A percentile compares a stretch with the other conserved stretches of the same genome.
Evolutionary conservation across 2,329 filamentous ascomycete species (phyloP).

Genomic region (Ophiocordyceps camponoti-floridani): DNA sequence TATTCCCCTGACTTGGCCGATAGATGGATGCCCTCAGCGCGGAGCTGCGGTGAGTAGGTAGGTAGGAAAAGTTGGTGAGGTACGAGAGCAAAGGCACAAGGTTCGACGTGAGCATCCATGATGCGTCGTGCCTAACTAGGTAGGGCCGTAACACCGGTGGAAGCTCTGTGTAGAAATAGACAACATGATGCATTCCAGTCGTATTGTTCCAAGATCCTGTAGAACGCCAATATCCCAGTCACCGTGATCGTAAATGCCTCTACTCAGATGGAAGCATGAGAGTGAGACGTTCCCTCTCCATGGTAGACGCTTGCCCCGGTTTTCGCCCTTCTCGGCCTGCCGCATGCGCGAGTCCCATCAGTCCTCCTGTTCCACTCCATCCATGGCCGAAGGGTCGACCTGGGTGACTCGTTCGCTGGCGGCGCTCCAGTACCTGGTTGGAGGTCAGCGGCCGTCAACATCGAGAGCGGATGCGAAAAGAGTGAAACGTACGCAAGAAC

Average conservation of each 20-base stretch:
- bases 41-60: slow-evolving; percentile 1
- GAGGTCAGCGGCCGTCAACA: slow-evolving; percentile 1
- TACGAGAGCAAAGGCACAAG: neutral
- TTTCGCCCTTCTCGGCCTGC: neutral
- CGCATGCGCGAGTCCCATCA: slow-evolving; percentile 1
- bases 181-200: slow-evolving; percentile 11
- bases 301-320: neutral
- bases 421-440: slow-evolving; percentile 39
- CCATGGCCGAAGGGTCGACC: slow-evolving; percentile 21
- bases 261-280: too few species aligned
- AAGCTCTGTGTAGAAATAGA: slow-evolving; percentile 3
- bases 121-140: neutral
- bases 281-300: too few species aligned
- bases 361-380: slow-evolving; percentile 13
- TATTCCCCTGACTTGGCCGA: slow-evolving; percentile 15
- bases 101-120: neutral
- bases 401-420: slow-evolving; percentile 42
- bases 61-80: neutral
- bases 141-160: neutral
- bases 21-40: neutral
- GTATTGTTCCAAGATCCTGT: slow-evolving; percentile 8
- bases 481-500: slow-evolving; percentile 45
- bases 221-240: slow-evolving; percentile 16
- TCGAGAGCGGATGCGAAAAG: neutral
- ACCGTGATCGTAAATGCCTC: neutral